Conservation (phyloP, 2,329 filamentous ascomycete genomes). For the Trichoderma guizhouense region DNA sequence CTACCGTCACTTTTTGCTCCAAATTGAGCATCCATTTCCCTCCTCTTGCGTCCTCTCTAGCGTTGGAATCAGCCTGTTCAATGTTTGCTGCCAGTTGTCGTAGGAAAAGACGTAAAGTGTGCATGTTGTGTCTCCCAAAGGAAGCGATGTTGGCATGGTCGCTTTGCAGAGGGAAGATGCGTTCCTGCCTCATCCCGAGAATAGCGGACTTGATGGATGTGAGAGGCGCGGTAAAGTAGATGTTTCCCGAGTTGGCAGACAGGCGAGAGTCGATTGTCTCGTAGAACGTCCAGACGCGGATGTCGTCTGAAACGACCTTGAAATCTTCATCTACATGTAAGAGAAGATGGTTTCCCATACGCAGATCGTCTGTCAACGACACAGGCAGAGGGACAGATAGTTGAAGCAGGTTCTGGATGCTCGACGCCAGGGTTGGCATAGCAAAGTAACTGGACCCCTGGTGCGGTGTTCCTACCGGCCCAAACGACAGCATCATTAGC, state of each 20-base stretch:
- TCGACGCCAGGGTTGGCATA: slow-evolving; percentile 52
- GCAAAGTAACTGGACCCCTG: slow-evolving; percentile 62
- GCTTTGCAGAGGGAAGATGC: slow-evolving; percentile 51
- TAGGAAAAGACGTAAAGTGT: slow-evolving; percentile 44
- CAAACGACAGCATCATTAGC: background rate
- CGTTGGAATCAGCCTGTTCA: slow-evolving; percentile 32
- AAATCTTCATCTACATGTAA: slow-evolving; percentile 53
- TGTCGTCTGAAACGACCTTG: slow-evolving; percentile 53
- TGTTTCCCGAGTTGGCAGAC: slow-evolving; percentile 43
- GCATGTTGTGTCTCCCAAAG: slow-evolving; percentile 48
- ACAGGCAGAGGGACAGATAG: slow-evolving; percentile 49
- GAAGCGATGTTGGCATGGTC: slow-evolving; percentile 54
- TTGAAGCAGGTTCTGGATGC: slow-evolving; percentile 51
- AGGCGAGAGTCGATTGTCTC: slow-evolving; percentile 60
- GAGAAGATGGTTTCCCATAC: slow-evolving; percentile 48
- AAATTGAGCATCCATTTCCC: slow-evolving; percentile 47
- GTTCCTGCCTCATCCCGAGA: slow-evolving; percentile 49
- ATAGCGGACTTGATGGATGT: slow-evolving; percentile 56
- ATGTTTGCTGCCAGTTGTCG: slow-evolving; percentile 34
- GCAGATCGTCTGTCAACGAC: slow-evolving; percentile 49
- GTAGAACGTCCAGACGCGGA: slow-evolving; percentile 61
- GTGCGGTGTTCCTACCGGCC: slow-evolving; percentile 51
- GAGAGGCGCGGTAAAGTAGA: slow-evolving; percentile 58
- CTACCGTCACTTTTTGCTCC: slow-evolving; percentile 53
- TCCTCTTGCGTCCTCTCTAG: slow-evolving; percentile 23